Percentiles rank a stretch among this genome's conserved stretches.
Conservation (phyloP, 1,139 yeast species). For the Lodderomyces metapsilosis region DNA sequence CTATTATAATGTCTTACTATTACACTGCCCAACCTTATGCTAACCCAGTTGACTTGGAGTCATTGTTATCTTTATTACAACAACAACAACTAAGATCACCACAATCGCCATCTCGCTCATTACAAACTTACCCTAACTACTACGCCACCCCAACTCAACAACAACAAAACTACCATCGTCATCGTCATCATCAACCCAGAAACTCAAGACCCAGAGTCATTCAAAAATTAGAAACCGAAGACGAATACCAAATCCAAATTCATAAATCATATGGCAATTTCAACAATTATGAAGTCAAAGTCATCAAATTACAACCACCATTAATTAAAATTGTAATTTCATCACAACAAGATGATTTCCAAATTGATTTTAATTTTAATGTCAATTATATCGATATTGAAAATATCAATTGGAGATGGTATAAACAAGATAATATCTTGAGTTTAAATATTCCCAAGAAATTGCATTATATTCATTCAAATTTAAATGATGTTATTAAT, state of each 20-base stretch:
- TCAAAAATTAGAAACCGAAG: slow-evolving; percentile 38
- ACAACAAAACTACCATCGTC: neutral
- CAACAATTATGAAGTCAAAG: slow-evolving; percentile 39
- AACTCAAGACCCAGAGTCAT: slow-evolving; percentile 30
- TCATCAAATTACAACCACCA: slow-evolving; percentile 22
- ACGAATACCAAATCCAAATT: slow-evolving; percentile 38
- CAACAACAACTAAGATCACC: slow-evolving; percentile 8
- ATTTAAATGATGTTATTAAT: slow-evolving; percentile 14
- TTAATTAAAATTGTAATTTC: slow-evolving; percentile 30
- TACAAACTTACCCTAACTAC: neutral
- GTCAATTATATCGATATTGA: slow-evolving; percentile 32
- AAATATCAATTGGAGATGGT: slow-evolving; percentile 39
- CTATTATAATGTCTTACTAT: slow-evolving; percentile 1
- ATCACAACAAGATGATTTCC: slow-evolving; percentile 31
- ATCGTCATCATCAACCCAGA: slow-evolving; percentile 10
- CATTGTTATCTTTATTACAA: slow-evolving; percentile 13
- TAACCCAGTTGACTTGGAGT: slow-evolving; percentile 9
- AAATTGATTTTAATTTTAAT: slow-evolving; percentile 32
- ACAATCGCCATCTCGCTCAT: neutral
- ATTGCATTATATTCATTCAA: slow-evolving; percentile 14
- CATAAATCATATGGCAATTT: slow-evolving; percentile 37
- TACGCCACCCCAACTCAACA: neutral
- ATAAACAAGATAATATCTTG: slow-evolving; percentile 31
- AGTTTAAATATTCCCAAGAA: slow-evolving; percentile 43
- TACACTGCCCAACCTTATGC: slow-evolving; percentile 4